Base-by-base conservation (phyloP, 345 rosid species). In the Lenwebbia sp. region DNA sequence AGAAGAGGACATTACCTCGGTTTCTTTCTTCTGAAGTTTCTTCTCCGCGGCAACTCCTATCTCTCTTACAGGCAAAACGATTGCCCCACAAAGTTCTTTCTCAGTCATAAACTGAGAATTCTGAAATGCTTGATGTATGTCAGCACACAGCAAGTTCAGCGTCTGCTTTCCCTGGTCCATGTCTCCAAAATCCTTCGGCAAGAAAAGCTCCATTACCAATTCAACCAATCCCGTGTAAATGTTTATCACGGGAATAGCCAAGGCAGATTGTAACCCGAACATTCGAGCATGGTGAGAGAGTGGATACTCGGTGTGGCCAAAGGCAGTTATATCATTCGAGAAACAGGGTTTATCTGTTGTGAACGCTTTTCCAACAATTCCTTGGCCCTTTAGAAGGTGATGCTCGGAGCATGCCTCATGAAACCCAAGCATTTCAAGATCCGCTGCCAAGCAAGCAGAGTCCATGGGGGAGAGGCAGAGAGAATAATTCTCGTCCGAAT, bases 391-490 rank as follows among this genome's bases (percentile, higher is more conserved):
- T 81, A 88, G 89, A 83, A 95, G 96, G 92, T 93, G 96, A 85
- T 95, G 96, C 93, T 95, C 98, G 2, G 97, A 95, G 90, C 98
- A 95, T 13, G 96, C 99, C 83, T 89, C 91, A 74, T 85, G 95
- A 90, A 97, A 97, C 33, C 37, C 90, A 4, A 33, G 55, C 86
- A 92, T 87, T 40, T 87, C 87, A 81, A 83, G 87, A 74, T 93
- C 91, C 13, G 91, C 91, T 75, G 92, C 94, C 83, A 89, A 88
- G 89, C 95, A 91, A 88, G 98, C 96, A 23, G 92, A 85, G 87
- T 94, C 94, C 26, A 93, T 91, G 8, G 96, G 94, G 10, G 95
- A 91, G 88, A 97, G 91, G 76, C 93, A 95, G 33, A 86, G 86
- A 85, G 93, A 86, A 85, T 88, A 90, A 88, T 90, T 96, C 91